Conservation (phyloP, 2,329 filamentous ascomycete species). For the Colletotrichum spinosum region DNA sequence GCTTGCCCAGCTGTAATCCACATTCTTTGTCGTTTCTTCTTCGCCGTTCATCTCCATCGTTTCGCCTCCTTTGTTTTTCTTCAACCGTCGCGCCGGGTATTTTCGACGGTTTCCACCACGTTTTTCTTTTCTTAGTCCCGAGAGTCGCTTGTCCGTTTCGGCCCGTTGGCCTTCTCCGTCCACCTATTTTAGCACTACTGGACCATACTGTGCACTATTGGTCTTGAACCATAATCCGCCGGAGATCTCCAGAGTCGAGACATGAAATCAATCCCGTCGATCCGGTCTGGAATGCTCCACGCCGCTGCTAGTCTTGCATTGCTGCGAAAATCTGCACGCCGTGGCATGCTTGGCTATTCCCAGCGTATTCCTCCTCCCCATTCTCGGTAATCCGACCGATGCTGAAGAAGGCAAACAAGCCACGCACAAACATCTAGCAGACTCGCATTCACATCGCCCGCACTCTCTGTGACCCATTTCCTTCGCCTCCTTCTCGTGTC, state of each 20-base stretch:
- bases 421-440: not conserved
- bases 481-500: not conserved
- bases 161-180: too few species aligned
- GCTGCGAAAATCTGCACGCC: not conserved
- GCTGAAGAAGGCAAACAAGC: too few species aligned
- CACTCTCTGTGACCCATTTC: too few species aligned
- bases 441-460: not conserved
- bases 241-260: slow-evolving; percentile 15
- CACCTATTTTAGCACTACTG: too few species aligned
- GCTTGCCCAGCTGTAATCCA: not conserved
- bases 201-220: too few species aligned
- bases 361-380: too few species aligned
- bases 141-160: too few species aligned
- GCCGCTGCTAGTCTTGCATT: slow-evolving; percentile 1
- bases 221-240: too few species aligned
- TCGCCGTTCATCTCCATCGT: slow-evolving; percentile 5
- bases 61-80: slow-evolving; percentile 12
- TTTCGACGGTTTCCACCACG: not conserved
- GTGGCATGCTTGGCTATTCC: too few species aligned
- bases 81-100: slow-evolving; percentile 9
- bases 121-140: too few species aligned
- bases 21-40: slow-evolving; percentile 1
- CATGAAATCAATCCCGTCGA: slow-evolving; percentile 17
- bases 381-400: too few species aligned
- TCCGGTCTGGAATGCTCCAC: slow-evolving; percentile 31